phyloP scores from a whole-genome alignment of 1,284 basidiomycete genomes.

The Cryptococcus sp. region DNA sequence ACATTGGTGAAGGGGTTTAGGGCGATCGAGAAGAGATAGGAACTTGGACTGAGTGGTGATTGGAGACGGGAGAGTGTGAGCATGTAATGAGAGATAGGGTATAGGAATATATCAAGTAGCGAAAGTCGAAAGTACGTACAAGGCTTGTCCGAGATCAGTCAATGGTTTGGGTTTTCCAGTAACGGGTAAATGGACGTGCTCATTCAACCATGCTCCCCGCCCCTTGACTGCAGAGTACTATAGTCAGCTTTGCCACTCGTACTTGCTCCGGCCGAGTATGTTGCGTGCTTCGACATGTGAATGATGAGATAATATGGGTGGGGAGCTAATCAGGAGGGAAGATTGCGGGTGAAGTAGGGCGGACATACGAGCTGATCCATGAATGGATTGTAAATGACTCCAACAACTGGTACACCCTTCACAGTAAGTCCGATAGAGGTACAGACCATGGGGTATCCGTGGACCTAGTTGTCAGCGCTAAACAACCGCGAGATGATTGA shows the following conservation, averaged over 20 bases:
- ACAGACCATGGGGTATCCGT: constrained; percentile 74
- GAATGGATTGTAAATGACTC: constrained; percentile 91
- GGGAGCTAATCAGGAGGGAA: neutral
- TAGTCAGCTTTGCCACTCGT: neutral
- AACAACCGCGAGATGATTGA: neutral
- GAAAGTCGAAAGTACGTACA: constrained; percentile 41
- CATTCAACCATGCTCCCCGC: constrained; percentile 71
- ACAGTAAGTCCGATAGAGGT: constrained; percentile 89
- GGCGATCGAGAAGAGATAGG: neutral
- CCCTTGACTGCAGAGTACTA: constrained; percentile 72
- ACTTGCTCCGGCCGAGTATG: no score
- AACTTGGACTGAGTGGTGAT: neutral
- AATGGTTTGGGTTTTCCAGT: constrained; percentile 70
- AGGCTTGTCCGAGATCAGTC: constrained; percentile 69
- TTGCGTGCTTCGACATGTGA: no score
- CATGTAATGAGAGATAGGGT: neutral
- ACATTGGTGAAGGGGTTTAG: no score
- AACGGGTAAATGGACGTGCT: constrained; percentile 59
- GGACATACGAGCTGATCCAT: constrained; percentile 65
- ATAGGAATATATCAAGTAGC: no score
- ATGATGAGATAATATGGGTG: neutral
- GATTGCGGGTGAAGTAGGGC: neutral
- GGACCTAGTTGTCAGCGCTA: constrained; percentile 23
- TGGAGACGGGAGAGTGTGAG: neutral
- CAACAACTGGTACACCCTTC: constrained; percentile 72